phyloP scores from a whole-genome alignment of 2,329 filamentous ascomycete species.

The Lecanicillium sp. region DNA sequence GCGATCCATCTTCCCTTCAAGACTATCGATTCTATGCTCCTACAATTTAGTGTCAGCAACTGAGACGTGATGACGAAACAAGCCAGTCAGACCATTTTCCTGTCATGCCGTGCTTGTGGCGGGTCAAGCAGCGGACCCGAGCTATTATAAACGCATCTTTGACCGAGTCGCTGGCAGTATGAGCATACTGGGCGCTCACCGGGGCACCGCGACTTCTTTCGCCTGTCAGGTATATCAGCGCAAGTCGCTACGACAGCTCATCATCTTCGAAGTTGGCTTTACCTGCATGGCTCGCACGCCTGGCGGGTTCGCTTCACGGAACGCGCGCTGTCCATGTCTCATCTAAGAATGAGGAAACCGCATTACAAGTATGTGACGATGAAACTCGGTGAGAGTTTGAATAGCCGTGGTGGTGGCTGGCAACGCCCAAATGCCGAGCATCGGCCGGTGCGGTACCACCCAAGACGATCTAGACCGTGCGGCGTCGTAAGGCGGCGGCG shows the following conservation, averaged over 20 bases:
- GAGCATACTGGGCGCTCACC: conserved; percentile 41
- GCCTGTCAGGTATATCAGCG: conserved; percentile 19
- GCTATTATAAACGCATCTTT: conserved; percentile 33
- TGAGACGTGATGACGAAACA: neutral
- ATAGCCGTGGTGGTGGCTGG: neutral
- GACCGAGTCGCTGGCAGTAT: conserved; percentile 37
- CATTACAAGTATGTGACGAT: neutral
- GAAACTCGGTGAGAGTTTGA: neutral
- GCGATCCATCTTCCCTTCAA: conserved; percentile 18
- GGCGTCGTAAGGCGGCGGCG: too few species aligned
- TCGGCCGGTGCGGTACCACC: too few species aligned
- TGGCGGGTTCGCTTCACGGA: conserved; percentile 9
- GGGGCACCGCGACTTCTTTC: conserved; percentile 43
- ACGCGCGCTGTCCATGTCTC: conserved; percentile 4
- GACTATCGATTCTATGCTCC: conserved; percentile 24
- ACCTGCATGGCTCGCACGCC: conserved; percentile 28
- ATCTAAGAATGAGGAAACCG: neutral
- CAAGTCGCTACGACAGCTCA: neutral
- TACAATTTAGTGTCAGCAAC: conserved; percentile 13
- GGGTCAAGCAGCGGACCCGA: conserved; percentile 1
- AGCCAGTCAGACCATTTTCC: conserved; percentile 12
- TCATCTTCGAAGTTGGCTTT: neutral
- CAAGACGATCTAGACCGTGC: neutral
- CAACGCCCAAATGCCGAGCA: too few species aligned
- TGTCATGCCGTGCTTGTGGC: conserved; percentile 8